A percentile compares a stretch with the other conserved stretches of the same genome.
phyloP scores from a whole-genome alignment of 1,284 basidiomycete species.

The Earliella scabrosa region DNA sequence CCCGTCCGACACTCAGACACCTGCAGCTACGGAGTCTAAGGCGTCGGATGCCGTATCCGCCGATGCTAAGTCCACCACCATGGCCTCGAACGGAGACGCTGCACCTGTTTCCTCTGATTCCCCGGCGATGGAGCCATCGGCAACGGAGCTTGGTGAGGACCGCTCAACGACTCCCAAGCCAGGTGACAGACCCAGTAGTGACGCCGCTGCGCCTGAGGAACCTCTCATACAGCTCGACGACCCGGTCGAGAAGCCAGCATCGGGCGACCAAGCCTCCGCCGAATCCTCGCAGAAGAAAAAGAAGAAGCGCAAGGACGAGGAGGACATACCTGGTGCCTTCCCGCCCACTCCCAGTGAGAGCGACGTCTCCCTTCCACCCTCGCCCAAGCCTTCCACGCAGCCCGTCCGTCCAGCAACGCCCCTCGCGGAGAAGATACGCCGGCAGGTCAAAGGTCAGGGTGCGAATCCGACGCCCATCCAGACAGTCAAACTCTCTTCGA shows the following conservation, averaged over 20 bases:
- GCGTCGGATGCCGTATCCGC: too few relatives aligned
- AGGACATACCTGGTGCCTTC: conserved; percentile 14
- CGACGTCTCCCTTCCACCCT: conserved; percentile 2
- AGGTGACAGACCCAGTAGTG: background rate
- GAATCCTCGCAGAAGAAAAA: background rate
- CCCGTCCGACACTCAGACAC: background rate
- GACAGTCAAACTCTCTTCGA: background rate
- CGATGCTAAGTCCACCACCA: background rate
- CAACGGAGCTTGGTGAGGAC: background rate
- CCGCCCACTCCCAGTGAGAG: conserved; percentile 4
- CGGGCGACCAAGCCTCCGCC: background rate
- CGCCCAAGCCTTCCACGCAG: background rate
- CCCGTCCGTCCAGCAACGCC: background rate
- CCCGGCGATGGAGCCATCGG: too few relatives aligned
- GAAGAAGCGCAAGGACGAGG: background rate
- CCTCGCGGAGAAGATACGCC: background rate
- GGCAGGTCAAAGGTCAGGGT: background rate
- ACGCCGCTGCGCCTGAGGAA: background rate
- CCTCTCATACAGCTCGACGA: background rate
- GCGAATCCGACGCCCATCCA: background rate
- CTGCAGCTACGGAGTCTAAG: background rate
- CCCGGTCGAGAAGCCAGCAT: background rate
- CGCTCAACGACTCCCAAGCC: conserved; percentile 2
- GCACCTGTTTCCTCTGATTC: background rate
- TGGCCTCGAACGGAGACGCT: background rate